Conservation (phyloP, 2,329 filamentous ascomycete genomes). For the Fusarium vanettenii region DNA sequence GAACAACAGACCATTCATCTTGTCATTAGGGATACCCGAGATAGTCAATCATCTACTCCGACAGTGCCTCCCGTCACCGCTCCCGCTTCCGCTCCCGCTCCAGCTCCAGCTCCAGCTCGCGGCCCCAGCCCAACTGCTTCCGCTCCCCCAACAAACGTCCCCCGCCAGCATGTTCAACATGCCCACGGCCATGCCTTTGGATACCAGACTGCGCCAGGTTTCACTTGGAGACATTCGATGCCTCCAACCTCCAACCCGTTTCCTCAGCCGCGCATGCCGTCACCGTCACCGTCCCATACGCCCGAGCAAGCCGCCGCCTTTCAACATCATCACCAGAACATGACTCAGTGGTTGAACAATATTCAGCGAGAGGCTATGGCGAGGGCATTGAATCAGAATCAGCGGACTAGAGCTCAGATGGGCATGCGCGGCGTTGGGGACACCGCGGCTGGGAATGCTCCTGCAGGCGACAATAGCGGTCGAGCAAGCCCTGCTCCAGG, state of each 20-base stretch:
- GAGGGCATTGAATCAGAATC: conserved; percentile 57
- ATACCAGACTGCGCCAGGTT: conserved; percentile 44
- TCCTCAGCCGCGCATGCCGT: conserved; percentile 47
- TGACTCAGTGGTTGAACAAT: conserved; percentile 59
- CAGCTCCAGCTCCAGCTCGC: conserved; percentile 26
- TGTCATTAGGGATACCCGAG: conserved; percentile 58
- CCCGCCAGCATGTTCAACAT: conserved; percentile 35
- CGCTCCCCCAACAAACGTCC: conserved; percentile 36
- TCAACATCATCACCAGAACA: conserved; percentile 55
- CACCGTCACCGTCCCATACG: conserved; percentile 45
- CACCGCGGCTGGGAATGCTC: conserved; percentile 27
- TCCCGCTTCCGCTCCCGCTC: not conserved
- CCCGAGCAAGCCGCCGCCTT: conserved; percentile 47
- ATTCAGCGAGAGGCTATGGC: conserved; percentile 60
- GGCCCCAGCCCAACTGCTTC: conserved; percentile 44
- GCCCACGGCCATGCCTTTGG: conserved; percentile 37
- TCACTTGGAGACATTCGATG: conserved; percentile 46
- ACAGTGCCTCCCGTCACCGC: conserved; percentile 27
- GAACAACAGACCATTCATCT: conserved; percentile 66
- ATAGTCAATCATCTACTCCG: conserved; percentile 45
- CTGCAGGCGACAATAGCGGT: conserved; percentile 42
- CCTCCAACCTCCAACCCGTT: conserved; percentile 42
- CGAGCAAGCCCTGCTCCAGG: conserved; percentile 48
- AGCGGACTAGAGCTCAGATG: conserved; percentile 54
- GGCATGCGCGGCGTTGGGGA: conserved; percentile 57